phyloP scores from a whole-genome alignment of 345 rosid species.

The Gossypium arboreum region DNA sequence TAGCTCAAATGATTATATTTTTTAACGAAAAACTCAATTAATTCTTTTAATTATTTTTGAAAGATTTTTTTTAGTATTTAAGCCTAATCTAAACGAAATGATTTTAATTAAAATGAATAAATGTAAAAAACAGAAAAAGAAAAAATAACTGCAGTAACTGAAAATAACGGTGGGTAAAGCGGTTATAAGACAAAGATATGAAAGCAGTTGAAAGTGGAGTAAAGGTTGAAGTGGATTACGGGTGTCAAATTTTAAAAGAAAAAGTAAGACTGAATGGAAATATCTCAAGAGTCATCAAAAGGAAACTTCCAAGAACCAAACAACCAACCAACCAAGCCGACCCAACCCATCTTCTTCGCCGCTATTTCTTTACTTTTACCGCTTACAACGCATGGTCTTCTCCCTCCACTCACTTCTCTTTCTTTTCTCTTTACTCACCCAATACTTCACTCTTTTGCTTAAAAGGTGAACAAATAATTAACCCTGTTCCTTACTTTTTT shows the following conservation, averaged over 20 bases:
- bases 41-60: too few species aligned
- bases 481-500: neutral
- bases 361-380: neutral
- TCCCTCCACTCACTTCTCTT: neutral
- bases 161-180: neutral
- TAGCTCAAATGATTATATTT: too few species aligned
- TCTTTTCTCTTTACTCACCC: neutral
- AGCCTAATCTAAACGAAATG: neutral
- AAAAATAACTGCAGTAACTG: neutral
- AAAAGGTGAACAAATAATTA: neutral
- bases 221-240: neutral
- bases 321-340: neutral
- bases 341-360: neutral
- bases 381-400: neutral
- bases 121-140: neutral
- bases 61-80: neutral
- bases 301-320: constrained; percentile 31
- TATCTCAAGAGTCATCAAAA: neutral
- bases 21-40: too few species aligned
- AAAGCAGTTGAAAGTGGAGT: neutral
- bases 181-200: neutral
- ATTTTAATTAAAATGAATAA: neutral
- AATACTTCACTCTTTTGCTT: neutral
- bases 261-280: too few species aligned
- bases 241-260: neutral